Conservation (phyloP, 2,329 filamentous ascomycete species). For the Trichoderma endophyticum region DNA sequence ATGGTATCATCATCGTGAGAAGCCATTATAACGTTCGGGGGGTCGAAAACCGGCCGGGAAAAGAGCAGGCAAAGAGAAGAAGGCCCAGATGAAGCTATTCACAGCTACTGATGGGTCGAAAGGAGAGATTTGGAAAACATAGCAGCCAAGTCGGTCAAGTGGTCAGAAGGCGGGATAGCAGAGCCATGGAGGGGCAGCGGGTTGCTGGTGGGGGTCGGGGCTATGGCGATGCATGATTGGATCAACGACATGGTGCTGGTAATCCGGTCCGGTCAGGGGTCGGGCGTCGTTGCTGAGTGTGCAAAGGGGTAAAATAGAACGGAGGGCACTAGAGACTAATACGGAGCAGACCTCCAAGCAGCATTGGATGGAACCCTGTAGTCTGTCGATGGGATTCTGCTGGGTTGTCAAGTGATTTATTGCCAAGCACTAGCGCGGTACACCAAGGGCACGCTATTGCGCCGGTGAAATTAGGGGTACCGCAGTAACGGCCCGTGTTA, state of each 20-base stretch:
- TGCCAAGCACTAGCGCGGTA: slow-evolving; percentile 14
- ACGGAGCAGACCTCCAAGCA: neutral
- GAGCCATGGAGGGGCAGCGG: slow-evolving; percentile 18
- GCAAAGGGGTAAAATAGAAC: neutral
- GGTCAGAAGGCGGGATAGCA: slow-evolving; percentile 7
- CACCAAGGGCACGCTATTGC: neutral
- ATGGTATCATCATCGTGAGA: slow-evolving; percentile 74
- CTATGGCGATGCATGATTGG: slow-evolving; percentile 16
- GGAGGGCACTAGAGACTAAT: neutral
- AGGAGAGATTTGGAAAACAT: slow-evolving; percentile 4
- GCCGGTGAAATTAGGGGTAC: neutral
- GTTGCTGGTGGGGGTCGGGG: slow-evolving; percentile 14
- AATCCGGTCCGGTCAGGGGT: neutral
- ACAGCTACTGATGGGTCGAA: slow-evolving; percentile 13
- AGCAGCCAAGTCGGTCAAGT: slow-evolving; percentile 14
- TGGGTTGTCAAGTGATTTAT: slow-evolving; percentile 5
- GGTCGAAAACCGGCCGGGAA: slow-evolving; percentile 7
- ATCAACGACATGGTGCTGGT: neutral
- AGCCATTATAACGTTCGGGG: slow-evolving; percentile 53
- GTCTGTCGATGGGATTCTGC: neutral
- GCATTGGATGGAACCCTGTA: neutral
- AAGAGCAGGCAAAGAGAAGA: slow-evolving; percentile 1
- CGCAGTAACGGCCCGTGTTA: slow-evolving; percentile 14
- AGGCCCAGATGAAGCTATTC: neutral
- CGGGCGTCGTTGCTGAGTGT: neutral